Evolutionary conservation across 2,329 filamentous ascomycete genomes (phyloP).

Genomic region (Leptographium wingfieldii): DNA sequence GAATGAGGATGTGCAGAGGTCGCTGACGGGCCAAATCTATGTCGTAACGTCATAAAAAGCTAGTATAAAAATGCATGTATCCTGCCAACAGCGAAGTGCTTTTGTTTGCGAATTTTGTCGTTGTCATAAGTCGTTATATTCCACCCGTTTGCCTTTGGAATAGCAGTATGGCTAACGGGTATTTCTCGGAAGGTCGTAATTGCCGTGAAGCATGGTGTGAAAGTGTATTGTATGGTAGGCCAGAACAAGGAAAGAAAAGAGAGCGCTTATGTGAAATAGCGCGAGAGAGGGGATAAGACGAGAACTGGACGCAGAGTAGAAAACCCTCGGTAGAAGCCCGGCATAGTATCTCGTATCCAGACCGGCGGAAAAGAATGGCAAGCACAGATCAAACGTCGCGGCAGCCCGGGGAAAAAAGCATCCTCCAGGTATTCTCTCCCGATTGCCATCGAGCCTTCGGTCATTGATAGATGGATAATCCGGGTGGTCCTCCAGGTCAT

Average conservation of each 20-base stretch:
- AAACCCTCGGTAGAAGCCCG: no score
- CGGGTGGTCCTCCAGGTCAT: neutral
- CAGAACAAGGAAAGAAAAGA: constrained; percentile 2
- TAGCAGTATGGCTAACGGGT: constrained; percentile 12
- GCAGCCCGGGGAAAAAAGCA: neutral
- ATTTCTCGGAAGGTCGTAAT: constrained; percentile 12
- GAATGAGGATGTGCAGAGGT: neutral
- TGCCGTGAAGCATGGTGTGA: constrained; percentile 23
- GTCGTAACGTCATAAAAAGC: constrained; percentile 11
- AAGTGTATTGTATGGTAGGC: constrained; percentile 17
- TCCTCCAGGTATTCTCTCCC: neutral
- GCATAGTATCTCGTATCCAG: no score
- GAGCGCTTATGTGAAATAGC: neutral
- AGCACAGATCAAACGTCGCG: neutral
- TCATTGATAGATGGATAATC: neutral
- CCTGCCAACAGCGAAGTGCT: neutral
- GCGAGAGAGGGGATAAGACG: no score
- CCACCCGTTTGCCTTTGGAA: neutral
- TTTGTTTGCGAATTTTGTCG: constrained; percentile 2
- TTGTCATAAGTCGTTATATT: constrained; percentile 1
- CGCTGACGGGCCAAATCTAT: constrained; percentile 1
- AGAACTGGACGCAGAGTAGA: no score
- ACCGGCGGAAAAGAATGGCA: neutral
- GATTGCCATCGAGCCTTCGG: neutral
- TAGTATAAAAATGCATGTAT: constrained; percentile 5